phyloP scores from a whole-genome alignment of 176 grass and related monocot genomes.

The Oryza punctata region DNA sequence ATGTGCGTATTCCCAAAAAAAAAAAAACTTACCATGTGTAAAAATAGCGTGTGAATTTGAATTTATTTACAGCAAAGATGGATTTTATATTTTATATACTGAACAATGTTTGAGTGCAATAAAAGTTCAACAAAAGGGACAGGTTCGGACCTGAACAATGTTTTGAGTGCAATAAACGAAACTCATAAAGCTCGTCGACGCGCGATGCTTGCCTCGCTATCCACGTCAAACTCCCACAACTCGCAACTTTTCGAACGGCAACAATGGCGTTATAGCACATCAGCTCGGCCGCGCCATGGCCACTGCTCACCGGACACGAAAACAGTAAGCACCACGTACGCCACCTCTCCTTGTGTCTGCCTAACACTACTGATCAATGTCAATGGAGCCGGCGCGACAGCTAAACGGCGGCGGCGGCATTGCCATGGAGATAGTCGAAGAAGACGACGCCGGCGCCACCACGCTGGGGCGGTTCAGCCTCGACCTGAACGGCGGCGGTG shows the following conservation, averaged over 20 bases:
- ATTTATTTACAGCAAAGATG: background rate
- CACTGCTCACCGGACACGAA: background rate
- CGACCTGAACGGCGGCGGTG: slow-evolving; percentile 17
- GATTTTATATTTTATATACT: too few relatives aligned
- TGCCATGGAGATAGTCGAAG: background rate
- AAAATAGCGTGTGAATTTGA: background rate
- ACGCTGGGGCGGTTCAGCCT: slow-evolving; percentile 32
- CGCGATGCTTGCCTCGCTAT: slow-evolving; percentile 26
- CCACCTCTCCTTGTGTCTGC: too few relatives aligned
- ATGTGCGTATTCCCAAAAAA: too few relatives aligned
- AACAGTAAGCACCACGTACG: background rate
- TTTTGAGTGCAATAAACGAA: background rate
- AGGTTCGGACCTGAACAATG: background rate
- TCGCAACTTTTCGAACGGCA: background rate
- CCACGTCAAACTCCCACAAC: slow-evolving; percentile 35
- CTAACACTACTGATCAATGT: background rate
- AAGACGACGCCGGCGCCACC: background rate
- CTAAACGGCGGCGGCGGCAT: background rate
- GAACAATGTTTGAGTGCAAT: background rate
- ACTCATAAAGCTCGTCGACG: background rate
- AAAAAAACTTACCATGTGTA: background rate
- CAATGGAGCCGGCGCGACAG: background rate
- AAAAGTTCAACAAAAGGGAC: background rate
- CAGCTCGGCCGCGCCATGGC: background rate
- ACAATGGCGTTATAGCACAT: slow-evolving; percentile 24